Percentiles rank a stretch among this genome's conserved stretches.
phyloP scores from a whole-genome alignment of 2,329 filamentous ascomycete species.

The Cladophialophora exuberans region DNA sequence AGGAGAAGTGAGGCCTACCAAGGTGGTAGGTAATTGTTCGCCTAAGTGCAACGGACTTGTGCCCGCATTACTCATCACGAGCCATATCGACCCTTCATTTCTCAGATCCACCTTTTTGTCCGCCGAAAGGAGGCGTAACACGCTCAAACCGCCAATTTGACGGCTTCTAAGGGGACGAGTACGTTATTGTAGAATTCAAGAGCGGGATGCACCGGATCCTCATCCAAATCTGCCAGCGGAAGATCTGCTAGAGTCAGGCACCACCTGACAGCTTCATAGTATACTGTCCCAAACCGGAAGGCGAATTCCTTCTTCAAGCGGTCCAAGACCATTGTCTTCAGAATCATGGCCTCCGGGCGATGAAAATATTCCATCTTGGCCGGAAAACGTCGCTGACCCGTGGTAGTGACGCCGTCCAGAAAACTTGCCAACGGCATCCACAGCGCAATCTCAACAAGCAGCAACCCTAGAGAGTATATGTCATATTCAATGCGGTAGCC shows the following conservation, averaged over 20 bases:
- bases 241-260: not conserved
- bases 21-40: too few relatives aligned
- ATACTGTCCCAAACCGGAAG: conserved; percentile 11
- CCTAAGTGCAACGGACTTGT: too few relatives aligned
- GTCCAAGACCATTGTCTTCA: conserved; percentile 6
- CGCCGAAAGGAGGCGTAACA: not conserved
- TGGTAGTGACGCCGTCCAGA: not conserved
- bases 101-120: not conserved
- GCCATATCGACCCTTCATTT: too few relatives aligned
- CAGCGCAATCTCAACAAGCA: conserved; percentile 15
- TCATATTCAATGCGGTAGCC: conserved; percentile 8
- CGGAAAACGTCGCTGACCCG: not conserved
- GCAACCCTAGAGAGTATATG: conserved; percentile 13
- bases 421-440: conserved; percentile 4
- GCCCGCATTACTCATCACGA: not conserved
- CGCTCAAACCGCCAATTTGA: not conserved
- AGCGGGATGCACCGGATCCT: conserved; percentile 4
- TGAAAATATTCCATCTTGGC: conserved; percentile 6
- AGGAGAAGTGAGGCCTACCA: too few relatives aligned
- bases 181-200: conserved; percentile 14
- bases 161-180: not conserved
- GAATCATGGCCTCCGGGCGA: conserved; percentile 3
- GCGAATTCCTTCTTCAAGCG: conserved; percentile 8
- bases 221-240: not conserved
- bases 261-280: conserved; percentile 6